Conservation (phyloP, 2,329 filamentous ascomycete species). For the Cladosporium cucumerinum region DNA sequence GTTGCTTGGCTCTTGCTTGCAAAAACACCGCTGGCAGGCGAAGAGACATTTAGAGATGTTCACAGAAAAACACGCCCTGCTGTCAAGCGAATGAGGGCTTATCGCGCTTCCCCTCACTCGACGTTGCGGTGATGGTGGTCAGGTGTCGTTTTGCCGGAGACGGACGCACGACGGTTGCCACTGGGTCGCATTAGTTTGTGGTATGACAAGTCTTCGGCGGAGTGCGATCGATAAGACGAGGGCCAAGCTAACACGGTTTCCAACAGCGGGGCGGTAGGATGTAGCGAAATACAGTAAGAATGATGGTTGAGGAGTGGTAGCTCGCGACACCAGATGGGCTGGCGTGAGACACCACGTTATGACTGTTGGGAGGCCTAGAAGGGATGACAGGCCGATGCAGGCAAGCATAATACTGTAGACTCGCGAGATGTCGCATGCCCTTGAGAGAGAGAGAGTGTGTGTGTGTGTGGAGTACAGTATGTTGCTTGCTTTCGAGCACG, state of each 20-base stretch:
- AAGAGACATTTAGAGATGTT: background rate
- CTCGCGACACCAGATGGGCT: background rate
- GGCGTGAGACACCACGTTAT: background rate
- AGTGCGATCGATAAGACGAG: background rate
- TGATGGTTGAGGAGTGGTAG: background rate
- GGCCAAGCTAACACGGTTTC: background rate
- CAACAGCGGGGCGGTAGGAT: background rate
- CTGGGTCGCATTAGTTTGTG: constrained; percentile 4
- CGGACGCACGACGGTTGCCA: background rate
- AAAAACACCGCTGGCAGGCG: background rate
- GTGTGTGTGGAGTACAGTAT: too few species aligned
- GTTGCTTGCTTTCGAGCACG: background rate
- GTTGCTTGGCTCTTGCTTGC: background rate
- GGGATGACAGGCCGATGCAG: background rate
- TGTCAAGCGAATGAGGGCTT: background rate
- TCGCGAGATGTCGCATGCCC: background rate
- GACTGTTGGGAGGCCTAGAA: background rate
- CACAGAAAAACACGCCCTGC: background rate
- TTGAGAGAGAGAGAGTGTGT: too few species aligned
- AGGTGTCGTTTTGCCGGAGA: background rate
- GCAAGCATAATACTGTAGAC: background rate
- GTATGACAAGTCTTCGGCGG: constrained; percentile 1
- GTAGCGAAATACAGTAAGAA: background rate
- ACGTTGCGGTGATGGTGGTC: background rate
- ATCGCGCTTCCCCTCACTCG: background rate